phyloP scores from a whole-genome alignment of 2,329 filamentous ascomycete genomes.

The Monosporascus sp. region DNA sequence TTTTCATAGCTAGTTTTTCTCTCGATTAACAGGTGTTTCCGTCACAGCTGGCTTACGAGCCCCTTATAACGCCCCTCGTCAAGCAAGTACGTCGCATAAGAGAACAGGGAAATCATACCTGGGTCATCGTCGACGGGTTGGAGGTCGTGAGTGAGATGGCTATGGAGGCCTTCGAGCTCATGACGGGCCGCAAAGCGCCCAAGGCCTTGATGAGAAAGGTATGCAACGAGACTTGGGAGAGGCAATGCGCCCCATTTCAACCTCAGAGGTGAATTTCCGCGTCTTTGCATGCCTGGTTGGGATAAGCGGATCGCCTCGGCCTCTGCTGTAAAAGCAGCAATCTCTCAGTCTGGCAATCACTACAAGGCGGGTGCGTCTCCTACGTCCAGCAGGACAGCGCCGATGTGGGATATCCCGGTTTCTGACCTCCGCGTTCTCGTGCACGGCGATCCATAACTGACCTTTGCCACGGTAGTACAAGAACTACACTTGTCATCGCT shows the following conservation, averaged over 20 bases:
- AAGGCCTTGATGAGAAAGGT: conserved; percentile 62
- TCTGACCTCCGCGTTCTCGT: too few relatives aligned
- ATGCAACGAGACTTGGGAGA: conserved; percentile 37
- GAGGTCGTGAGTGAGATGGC: conserved; percentile 70
- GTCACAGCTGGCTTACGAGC: conserved; percentile 59
- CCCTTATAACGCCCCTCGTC: conserved; percentile 62
- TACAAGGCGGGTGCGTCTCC: too few relatives aligned
- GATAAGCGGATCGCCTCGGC: background rate
- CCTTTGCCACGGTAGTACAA: too few relatives aligned
- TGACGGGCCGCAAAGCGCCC: conserved; percentile 67
- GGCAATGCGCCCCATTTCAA: conserved; percentile 29
- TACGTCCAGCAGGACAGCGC: too few relatives aligned
- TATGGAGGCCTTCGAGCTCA: conserved; percentile 70
- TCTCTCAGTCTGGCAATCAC: too few relatives aligned
- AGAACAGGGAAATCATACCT: conserved; percentile 49
- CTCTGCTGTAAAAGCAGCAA: background rate
- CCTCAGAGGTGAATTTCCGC: conserved; percentile 15
- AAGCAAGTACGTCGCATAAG: conserved; percentile 53
- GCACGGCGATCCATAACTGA: too few relatives aligned
- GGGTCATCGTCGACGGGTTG: conserved; percentile 67
- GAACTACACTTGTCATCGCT: too few relatives aligned
- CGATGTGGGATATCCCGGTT: too few relatives aligned
- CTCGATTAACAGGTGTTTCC: conserved; percentile 2
- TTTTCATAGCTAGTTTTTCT: background rate
- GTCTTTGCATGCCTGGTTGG: background rate